Evolutionary conservation across 73 alveolate genomes (phyloP).

Genomic region (Vitrella brassicaformis): DNA sequence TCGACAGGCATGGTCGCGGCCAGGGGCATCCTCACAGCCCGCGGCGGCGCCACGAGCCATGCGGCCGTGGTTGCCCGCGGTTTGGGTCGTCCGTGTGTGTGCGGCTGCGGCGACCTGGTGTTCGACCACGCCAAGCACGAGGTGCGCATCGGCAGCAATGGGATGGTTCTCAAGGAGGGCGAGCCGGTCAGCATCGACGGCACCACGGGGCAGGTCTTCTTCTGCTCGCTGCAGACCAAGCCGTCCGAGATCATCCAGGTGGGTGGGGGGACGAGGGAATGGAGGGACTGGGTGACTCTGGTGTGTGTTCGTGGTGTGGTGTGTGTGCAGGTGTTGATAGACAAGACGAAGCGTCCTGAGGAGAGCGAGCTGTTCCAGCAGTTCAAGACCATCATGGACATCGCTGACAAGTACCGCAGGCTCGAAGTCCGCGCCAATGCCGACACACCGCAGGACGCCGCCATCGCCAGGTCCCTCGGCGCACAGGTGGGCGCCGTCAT

Average conservation of each 20-base stretch:
- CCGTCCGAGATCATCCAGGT: constrained; percentile 41
- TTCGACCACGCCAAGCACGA: constrained; percentile 5
- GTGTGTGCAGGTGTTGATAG: not conserved
- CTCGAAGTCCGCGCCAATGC: constrained; percentile 64
- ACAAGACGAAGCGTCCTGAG: not conserved
- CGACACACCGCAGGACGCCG: constrained; percentile 61
- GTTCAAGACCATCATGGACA: constrained; percentile 48
- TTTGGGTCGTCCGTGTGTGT: constrained; percentile 61
- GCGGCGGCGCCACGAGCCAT: constrained; percentile 70
- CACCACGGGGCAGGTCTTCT: constrained; percentile 56
- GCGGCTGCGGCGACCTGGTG: constrained; percentile 35
- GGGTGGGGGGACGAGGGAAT: too few relatives aligned
- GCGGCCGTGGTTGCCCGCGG: constrained; percentile 79
- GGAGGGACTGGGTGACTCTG: too few relatives aligned
- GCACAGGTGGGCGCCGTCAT: too few relatives aligned
- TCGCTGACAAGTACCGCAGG: constrained; percentile 58
- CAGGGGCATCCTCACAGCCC: constrained; percentile 52
- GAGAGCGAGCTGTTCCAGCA: constrained; percentile 3
- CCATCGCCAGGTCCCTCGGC: constrained; percentile 59
- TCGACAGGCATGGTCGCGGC: constrained; percentile 58
- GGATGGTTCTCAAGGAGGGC: constrained; percentile 46
- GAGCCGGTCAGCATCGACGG: constrained; percentile 60
- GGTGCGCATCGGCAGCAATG: constrained; percentile 23
- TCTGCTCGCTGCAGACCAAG: constrained; percentile 50
- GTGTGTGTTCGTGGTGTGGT: too few relatives aligned